Base-by-base conservation (phyloP, 1,139 yeast species). In the Candida dubliniensis region DNA sequence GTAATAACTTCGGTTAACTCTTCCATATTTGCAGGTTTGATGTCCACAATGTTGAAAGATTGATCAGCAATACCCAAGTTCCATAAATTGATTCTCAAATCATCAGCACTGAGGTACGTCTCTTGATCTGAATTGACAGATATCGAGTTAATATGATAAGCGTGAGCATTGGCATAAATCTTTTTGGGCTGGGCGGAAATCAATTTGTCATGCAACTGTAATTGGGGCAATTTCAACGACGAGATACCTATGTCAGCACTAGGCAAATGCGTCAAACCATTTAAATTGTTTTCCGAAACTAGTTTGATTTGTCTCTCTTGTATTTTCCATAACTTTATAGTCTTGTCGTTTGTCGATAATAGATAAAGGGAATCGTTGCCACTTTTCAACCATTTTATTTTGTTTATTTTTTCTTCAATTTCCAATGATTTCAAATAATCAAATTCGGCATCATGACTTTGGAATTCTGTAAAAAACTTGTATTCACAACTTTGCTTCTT, bases 1-100 rank as follows among this genome's bases (percentile, higher is more conserved):
- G 99, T 95, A 54, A 95, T 93, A 43, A 95, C 99, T 66, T 95
- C 99, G 11, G 99, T 93, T 59, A 95, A 79, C 67, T 95, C 99
- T 70, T 95, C 99, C 99, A 95, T 95, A 66, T 91, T 90, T 14
- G 93, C 88, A 6, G 99, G 99, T 66, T 95, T 91, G 59, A 95
- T 95, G 67, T 95, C 99, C 49, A 95, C 99, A 56, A 95, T 91
- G 65, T 87, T 95, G 69, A 95, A 95, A 56, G 95, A 83, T 69
- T 93, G 97, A 66, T 93, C 97, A 33, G 96, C 90, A 56, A 90
- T 88, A 43, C 90, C 93, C 56, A 91, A 73, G 64, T 93, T 91
- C 99, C 99, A 95, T 54, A 95, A 73, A 66, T 95, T 95, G 62
- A 95, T 87, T 64, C 99, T 81, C 62, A 95, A 78, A 67, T 95